Evolutionary conservation across 768 basidiomycete species (phyloP).

Genomic region (Coprinopsis sp.): DNA sequence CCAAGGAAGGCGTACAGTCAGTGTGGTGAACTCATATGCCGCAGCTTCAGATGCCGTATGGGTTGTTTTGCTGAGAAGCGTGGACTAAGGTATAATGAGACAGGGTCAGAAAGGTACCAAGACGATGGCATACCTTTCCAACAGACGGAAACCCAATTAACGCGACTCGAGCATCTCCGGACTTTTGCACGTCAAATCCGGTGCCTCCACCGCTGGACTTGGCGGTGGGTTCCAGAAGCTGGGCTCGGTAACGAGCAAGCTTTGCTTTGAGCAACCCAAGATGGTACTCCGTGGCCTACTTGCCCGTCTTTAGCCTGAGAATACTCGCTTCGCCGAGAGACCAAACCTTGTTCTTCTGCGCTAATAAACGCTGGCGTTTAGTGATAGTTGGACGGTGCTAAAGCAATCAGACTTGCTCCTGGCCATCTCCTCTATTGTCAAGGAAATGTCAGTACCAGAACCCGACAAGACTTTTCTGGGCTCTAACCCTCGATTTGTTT

Average conservation of each 20-base stretch:
- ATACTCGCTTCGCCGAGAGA: constrained; percentile 5
- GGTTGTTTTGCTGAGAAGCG: constrained; percentile 86
- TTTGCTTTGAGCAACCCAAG: constrained; percentile 93
- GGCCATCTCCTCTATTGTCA: constrained; percentile 85
- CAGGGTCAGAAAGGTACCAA: neutral
- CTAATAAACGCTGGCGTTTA: constrained; percentile 30
- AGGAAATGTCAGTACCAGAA: neutral
- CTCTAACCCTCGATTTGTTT: constrained; percentile 90
- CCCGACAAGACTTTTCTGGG: neutral
- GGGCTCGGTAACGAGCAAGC: constrained; percentile 88
- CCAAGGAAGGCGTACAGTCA: constrained; percentile 46
- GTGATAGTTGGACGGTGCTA: neutral
- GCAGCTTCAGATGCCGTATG: constrained; percentile 86
- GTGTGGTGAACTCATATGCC: constrained; percentile 93
- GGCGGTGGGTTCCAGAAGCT: constrained; percentile 85
- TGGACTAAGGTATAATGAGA: constrained; percentile 51
- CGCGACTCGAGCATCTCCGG: constrained; percentile 86
- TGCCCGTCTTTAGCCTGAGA: constrained; percentile 12
- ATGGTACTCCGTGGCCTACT: constrained; percentile 90
- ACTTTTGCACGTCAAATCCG: constrained; percentile 81
- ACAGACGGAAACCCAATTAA: constrained; percentile 96
- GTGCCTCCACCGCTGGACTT: constrained; percentile 79
- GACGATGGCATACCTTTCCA: constrained; percentile 55
- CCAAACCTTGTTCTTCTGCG: constrained; percentile 92
- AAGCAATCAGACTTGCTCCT: constrained; percentile 61